Percentiles rank a stretch among this genome's conserved stretches.
phyloP scores from a whole-genome alignment of 352 stramenopile species.

The Phytophthora pistaciae region DNA sequence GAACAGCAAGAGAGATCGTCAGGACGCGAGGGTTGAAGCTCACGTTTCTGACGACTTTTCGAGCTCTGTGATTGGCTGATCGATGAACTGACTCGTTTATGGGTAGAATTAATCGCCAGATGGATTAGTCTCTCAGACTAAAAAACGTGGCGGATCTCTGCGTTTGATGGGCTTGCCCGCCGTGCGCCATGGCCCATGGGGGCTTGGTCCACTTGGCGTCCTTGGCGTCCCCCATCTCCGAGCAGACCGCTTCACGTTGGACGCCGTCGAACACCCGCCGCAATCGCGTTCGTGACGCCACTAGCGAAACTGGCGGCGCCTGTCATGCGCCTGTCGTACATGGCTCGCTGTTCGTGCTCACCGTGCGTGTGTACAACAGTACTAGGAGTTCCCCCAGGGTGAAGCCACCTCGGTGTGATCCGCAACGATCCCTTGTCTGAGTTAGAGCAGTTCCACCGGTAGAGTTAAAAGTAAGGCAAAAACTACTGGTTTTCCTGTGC shows the following conservation, averaged over 20 bases:
- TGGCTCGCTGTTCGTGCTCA: not conserved
- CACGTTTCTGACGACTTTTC: not conserved
- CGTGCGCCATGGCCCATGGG: too few species aligned
- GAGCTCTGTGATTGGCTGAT: not conserved
- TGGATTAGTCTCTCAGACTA: conserved; percentile 8
- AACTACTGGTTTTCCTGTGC: too few species aligned
- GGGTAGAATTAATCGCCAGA: conserved; percentile 19
- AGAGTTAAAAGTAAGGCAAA: too few species aligned
- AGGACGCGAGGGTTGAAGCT: conserved; percentile 23
- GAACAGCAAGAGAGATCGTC: conserved; percentile 28
- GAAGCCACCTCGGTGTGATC: not conserved
- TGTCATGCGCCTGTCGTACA: conserved; percentile 22
- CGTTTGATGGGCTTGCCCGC: not conserved
- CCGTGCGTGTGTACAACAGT: too few species aligned
- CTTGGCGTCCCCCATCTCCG: not conserved
- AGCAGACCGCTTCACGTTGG: not conserved
- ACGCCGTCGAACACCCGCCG: not conserved
- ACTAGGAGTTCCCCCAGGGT: too few species aligned
- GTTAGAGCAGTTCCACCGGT: too few species aligned
- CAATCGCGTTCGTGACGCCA: conserved; percentile 21
- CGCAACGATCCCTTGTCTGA: too few species aligned
- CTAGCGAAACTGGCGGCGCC: conserved; percentile 14
- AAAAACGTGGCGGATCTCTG: not conserved
- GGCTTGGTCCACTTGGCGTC: too few species aligned
- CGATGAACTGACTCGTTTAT: not conserved